These are phyloP conservation scores for Trametes cubensis DNA, from an alignment of 768 basidiomycete species.

Conservation along the genomic window DNA sequence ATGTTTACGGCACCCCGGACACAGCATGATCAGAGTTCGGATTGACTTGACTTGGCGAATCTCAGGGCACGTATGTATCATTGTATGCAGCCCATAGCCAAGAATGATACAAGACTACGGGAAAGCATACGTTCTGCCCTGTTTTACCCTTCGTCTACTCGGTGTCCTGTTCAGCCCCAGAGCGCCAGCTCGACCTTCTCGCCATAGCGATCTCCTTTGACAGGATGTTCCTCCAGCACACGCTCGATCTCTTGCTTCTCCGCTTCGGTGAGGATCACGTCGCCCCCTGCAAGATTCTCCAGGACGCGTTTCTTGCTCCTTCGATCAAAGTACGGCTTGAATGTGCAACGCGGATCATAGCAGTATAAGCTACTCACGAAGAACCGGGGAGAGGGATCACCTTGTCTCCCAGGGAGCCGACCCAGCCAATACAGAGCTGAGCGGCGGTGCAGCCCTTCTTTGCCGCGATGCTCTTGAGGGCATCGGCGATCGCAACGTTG, in stretches of 20 bases:
- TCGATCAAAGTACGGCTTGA: neutral
- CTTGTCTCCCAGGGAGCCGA: slow-evolving; percentile 37
- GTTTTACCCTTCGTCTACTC: too few species aligned
- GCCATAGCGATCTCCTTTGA: slow-evolving; percentile 45
- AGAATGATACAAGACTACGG: neutral
- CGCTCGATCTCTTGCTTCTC: slow-evolving; percentile 44
- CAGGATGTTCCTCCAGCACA: slow-evolving; percentile 37
- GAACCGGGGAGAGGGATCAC: slow-evolving; percentile 51
- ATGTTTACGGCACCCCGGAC: neutral
- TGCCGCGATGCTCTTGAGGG: slow-evolving; percentile 40
- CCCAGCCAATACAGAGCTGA: slow-evolving; percentile 43
- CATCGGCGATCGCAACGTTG: slow-evolving; percentile 45
- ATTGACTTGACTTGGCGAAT: neutral
- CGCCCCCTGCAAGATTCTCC: slow-evolving; percentile 44
- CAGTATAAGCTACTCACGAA: slow-evolving; percentile 33
- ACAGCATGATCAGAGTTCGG: neutral
- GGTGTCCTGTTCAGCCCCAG: slow-evolving; percentile 34
- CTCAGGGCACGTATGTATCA: too few species aligned
- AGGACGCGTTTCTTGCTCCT: slow-evolving; percentile 42
- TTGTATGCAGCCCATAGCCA: too few species aligned
- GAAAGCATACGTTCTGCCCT: neutral
- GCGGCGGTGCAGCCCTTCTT: slow-evolving; percentile 45
- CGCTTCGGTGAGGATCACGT: slow-evolving; percentile 27
- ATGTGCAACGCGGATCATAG: neutral
- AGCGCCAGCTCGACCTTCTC: slow-evolving; percentile 23